Evolutionary conservation across 805 yeast genomes (phyloP), one percentile per base, ranked within the genome.

Genomic region (Candida peoriensis): DNA sequence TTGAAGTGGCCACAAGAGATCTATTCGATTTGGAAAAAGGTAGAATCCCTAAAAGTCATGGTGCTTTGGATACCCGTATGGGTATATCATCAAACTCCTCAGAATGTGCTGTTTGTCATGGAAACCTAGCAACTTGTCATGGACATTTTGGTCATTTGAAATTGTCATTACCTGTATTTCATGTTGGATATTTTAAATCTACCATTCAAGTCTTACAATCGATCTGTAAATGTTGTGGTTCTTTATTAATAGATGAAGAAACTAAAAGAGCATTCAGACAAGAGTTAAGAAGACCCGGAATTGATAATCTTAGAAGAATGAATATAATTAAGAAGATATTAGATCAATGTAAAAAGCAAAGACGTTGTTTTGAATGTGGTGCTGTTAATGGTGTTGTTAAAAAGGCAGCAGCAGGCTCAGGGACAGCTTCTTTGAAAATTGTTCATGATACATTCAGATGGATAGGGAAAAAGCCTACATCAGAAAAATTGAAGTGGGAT

Each of bases 141-240:
- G 99, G 99, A 39, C 99, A 93, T 64, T 93, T 93, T 58, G 99
- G 99, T 27, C 96, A 94, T 54, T 76, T 93, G 44, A 76, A 86
- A 51, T 70, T 93, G 34, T 96, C 97, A 0, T 66, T 93, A 29
- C 99, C 99, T 2, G 97, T 89, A 11, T 93, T 90, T 64, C 98
- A 93, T 55, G 93, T 93, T 30, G 99, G 99, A 14, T 93, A 89
- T 59, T 93, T 93, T 71, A 90, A 90, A 58, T 80, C 89, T 28
- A 83, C 87, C 16, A 83, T 93, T 45, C 82, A 78, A 53, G 88
- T 93, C 26, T 63, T 93, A 36, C 98, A 93, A 59, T 76, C 85
- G 35, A 78, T 93, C 42, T 93, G 99, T 68, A 93, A 93, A 57
- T 76, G 72, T 43, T 93, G 99, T 63, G 83, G 95, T 1, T 66